Conservation (phyloP, 2,329 filamentous ascomycete genomes). For the Cercospora zeina region DNA sequence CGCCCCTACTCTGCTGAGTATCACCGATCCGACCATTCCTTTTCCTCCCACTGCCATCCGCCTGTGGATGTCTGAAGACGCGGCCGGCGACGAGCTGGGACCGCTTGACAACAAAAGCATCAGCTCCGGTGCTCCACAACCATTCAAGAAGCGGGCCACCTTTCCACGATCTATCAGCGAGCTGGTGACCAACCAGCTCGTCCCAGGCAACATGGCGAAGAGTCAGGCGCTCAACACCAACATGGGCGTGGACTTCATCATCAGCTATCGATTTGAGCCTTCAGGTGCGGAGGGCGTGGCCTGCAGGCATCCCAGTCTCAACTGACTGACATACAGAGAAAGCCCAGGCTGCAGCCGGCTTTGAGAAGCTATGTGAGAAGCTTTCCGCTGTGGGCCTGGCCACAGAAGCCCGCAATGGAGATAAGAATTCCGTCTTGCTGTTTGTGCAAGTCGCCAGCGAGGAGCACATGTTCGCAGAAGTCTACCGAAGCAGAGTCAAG, state of each 20-base stretch:
- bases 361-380: slow-evolving; percentile 73
- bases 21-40: slow-evolving; percentile 1
- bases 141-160: slow-evolving; percentile 28
- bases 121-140: neutral
- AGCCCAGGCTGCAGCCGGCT: slow-evolving; percentile 68
- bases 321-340: slow-evolving; percentile 56
- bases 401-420: slow-evolving; percentile 81
- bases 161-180: slow-evolving; percentile 35
- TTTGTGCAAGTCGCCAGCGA: slow-evolving; percentile 80
- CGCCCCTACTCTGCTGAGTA: slow-evolving; percentile 14
- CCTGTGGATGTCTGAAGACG: slow-evolving; percentile 25
- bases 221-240: slow-evolving; percentile 50
- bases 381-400: slow-evolving; percentile 78
- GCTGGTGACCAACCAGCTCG: slow-evolving; percentile 36
- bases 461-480: slow-evolving; percentile 71
- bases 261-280: slow-evolving; percentile 72
- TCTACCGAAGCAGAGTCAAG: slow-evolving; percentile 78
- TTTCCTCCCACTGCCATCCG: neutral
- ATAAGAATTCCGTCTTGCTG: slow-evolving; percentile 72
- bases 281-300: slow-evolving; percentile 52
- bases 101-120: slow-evolving; percentile 7
- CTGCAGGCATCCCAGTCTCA: neutral
- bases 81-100: slow-evolving; percentile 24
- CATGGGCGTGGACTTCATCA: slow-evolving; percentile 81
- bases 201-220: slow-evolving; percentile 40